Percentiles rank a stretch among this genome's conserved stretches.
These are phyloP conservation scores for Pyrenophora graminea DNA, from an alignment of 2,329 filamentous ascomycete genomes.

Conservation along the genomic window DNA sequence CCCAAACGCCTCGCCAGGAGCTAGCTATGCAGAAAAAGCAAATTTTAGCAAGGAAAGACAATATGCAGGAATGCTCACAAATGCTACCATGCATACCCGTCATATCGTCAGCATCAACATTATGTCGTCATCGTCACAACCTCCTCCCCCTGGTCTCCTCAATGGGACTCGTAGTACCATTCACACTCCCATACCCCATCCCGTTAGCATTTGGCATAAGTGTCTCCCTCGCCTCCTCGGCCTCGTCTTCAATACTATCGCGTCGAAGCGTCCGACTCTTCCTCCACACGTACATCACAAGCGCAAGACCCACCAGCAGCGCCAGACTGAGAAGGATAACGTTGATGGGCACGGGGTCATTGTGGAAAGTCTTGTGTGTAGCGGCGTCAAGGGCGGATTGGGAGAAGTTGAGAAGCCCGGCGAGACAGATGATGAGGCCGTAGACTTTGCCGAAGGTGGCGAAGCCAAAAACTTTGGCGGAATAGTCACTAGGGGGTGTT, in stretches of 20 bases:
- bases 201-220: conserved; percentile 40
- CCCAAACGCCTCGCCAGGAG: too few species aligned
- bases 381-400: conserved; percentile 79
- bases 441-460: conserved; percentile 92
- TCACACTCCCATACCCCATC: conserved; percentile 27
- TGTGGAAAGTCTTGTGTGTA: conserved; percentile 72
- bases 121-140: conserved; percentile 4
- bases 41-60: too few species aligned
- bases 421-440: conserved; percentile 83
- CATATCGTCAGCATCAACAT: too few species aligned
- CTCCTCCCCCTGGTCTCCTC: conserved; percentile 29
- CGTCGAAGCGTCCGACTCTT: conserved; percentile 52
- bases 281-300: conserved; percentile 69
- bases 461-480: conserved; percentile 90
- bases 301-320: conserved; percentile 63
- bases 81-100: too few species aligned
- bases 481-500: conserved; percentile 65
- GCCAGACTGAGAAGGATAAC: conserved; percentile 66
- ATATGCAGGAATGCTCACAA: too few species aligned
- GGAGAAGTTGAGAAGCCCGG: conserved; percentile 81
- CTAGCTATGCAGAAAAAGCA: too few species aligned
- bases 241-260: conserved; percentile 44
- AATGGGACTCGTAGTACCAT: conserved; percentile 14
- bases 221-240: conserved; percentile 40
- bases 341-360: conserved; percentile 79